These are phyloP conservation scores for Barbatosphaeria neglecta DNA, from an alignment of 495 filamentous ascomycete genomes.

Conservation along the genomic window DNA sequence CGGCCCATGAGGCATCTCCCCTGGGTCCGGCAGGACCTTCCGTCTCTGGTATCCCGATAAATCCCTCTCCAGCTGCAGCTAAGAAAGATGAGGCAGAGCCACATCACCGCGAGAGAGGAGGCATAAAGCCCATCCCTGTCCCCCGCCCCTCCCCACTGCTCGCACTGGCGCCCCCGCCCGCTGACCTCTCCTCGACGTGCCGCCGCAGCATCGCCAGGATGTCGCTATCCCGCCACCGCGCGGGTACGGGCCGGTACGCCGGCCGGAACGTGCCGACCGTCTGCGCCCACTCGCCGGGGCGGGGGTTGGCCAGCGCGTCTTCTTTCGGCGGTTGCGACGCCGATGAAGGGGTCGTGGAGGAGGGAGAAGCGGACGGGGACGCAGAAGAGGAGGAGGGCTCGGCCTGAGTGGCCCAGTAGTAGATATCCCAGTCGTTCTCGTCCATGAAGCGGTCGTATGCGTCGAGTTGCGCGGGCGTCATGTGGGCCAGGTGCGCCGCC, in stretches of 20 bases:
- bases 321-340: conserved; percentile 15
- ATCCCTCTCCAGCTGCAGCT: no score
- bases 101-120: conserved; percentile 20
- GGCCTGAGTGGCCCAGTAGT: conserved; percentile 98
- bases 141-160: conserved; percentile 3
- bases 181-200: conserved; percentile 50
- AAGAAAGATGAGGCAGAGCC: no score
- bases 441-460: conserved; percentile 92
- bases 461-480: conserved; percentile 60
- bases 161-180: conserved; percentile 6
- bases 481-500: conserved; percentile 56
- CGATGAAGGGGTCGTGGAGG: conserved; percentile 13
- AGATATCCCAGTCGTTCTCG: conserved; percentile 99
- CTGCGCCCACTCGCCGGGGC: conserved; percentile 84
- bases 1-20: no score
- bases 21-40: no score
- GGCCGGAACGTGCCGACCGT: conserved; percentile 91
- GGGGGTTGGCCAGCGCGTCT: conserved; percentile 6
- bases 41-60: no score
- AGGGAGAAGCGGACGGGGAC: conserved; percentile 19
- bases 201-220: conserved; percentile 62
- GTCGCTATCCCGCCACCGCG: conserved; percentile 71
- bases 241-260: conserved; percentile 80
- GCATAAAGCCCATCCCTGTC: conserved; percentile 41
- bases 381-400: conserved; percentile 38